Conservation (phyloP, 2,329 filamentous ascomycete genomes). For the Aureobasidium sp. region DNA sequence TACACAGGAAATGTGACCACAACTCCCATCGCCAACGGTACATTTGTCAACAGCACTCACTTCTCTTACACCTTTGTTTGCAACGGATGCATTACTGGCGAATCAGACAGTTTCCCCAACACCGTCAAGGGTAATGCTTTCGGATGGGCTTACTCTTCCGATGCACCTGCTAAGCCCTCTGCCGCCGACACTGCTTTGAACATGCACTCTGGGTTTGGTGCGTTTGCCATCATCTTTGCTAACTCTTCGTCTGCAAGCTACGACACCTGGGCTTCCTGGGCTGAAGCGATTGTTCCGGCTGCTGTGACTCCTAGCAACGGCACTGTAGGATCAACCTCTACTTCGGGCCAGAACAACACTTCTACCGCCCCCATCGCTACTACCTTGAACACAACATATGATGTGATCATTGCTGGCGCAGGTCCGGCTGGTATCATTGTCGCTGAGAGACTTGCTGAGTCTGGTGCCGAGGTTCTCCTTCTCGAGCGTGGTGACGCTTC, state of each 20-base stretch:
- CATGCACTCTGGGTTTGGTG: conserved; percentile 11
- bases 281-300: neutral
- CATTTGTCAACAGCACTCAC: conserved; percentile 44
- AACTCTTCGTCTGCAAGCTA: conserved; percentile 7
- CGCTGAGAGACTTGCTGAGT: conserved; percentile 43
- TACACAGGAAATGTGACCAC: conserved; percentile 36
- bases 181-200: conserved; percentile 1
- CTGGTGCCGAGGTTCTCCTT: conserved; percentile 43
- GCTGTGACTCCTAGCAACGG: neutral
- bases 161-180: conserved; percentile 2
- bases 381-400: conserved; percentile 9
- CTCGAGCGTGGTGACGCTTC: conserved; percentile 44
- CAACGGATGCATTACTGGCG: conserved; percentile 23
- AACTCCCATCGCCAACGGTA: conserved; percentile 41
- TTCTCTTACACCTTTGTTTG: conserved; percentile 48
- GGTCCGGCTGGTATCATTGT: conserved; percentile 46
- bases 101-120: conserved; percentile 8
- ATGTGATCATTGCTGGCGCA: conserved; percentile 38
- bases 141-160: conserved; percentile 13
- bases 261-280: conserved; percentile 11
- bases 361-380: neutral
- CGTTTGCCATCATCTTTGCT: conserved; percentile 8
- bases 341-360: neutral
- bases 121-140: conserved; percentile 12
- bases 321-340: neutral